Evolutionary conservation across 257 asterid genomes (phyloP).

Genomic region (Nicotiana knightiana): DNA sequence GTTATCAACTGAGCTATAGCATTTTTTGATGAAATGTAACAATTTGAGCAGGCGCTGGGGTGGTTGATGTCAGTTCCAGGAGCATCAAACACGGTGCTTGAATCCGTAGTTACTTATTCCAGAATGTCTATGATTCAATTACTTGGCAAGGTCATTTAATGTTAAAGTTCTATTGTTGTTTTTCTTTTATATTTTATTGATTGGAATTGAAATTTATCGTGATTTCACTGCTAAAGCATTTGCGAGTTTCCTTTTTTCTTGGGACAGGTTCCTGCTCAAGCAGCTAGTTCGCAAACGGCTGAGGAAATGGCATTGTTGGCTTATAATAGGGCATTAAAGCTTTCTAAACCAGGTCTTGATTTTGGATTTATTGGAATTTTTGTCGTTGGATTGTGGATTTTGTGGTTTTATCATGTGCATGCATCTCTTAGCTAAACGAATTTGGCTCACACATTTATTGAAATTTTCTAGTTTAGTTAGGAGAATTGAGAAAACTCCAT

Average conservation of each 20-base stretch:
- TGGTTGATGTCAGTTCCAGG: constrained; percentile 95
- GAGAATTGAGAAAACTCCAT: neutral
- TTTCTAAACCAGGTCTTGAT: constrained; percentile 63
- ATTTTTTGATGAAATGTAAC: constrained; percentile 22
- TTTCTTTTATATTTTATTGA: neutral
- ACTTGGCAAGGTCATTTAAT: constrained; percentile 60
- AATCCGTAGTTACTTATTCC: constrained; percentile 77
- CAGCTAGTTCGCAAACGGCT: constrained; percentile 63
- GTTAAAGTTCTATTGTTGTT: neutral
- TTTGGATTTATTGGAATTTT: neutral
- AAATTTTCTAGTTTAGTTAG: neutral
- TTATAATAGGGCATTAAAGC: constrained; percentile 82
- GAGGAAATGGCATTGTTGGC: constrained; percentile 87
- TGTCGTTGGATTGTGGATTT: neutral
- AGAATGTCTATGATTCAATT: constrained; percentile 81
- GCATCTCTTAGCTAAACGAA: neutral
- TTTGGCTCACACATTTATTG: neutral
- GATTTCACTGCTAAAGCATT: neutral
- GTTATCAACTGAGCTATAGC: neutral
- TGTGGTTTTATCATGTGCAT: neutral
- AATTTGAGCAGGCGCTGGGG: constrained; percentile 63
- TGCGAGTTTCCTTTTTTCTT: neutral
- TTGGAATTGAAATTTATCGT: neutral
- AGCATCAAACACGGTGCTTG: constrained; percentile 80
- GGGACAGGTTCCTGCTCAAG: constrained; percentile 57